Conservation (phyloP, 2,329 filamentous ascomycete genomes). For the Cytospora schulzeri region DNA sequence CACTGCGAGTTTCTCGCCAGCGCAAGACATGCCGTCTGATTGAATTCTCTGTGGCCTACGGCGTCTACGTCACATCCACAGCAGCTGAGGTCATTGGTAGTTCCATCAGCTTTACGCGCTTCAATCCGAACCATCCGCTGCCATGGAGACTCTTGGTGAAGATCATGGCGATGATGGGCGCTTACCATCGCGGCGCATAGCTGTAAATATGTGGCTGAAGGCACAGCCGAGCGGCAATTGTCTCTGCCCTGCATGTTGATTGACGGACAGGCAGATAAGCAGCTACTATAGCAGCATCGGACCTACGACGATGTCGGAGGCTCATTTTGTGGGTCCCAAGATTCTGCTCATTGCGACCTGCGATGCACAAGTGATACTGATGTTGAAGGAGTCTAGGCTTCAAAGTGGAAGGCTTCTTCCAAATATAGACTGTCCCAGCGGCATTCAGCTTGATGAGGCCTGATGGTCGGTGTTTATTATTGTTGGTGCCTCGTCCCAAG, state of each 20-base stretch:
- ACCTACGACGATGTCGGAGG: not conserved
- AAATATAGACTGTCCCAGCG: not conserved
- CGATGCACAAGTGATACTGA: not conserved
- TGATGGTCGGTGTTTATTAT: not conserved
- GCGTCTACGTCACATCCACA: not conserved
- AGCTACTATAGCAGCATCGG: too few relatives aligned
- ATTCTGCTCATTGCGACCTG: not conserved
- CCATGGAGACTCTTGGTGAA: not conserved
- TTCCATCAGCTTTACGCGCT: not conserved
- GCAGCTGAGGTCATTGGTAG: not conserved
- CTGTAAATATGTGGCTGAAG: not conserved
- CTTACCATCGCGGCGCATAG: not conserved
- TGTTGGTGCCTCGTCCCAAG: not conserved
- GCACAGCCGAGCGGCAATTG: not conserved
- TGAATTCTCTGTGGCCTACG: not conserved
- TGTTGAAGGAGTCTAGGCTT: too few relatives aligned
- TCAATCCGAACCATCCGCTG: not conserved
- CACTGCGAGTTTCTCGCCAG: not conserved
- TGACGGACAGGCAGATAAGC: not conserved
- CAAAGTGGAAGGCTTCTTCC: not conserved
- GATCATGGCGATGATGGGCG: not conserved
- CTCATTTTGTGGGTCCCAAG: not conserved
- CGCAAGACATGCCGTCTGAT: not conserved
- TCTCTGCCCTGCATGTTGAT: not conserved
- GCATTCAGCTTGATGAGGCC: not conserved